These are phyloP conservation scores for Epichloe gansuensis DNA, from an alignment of 2,329 filamentous ascomycete species.

Conservation along the genomic window DNA sequence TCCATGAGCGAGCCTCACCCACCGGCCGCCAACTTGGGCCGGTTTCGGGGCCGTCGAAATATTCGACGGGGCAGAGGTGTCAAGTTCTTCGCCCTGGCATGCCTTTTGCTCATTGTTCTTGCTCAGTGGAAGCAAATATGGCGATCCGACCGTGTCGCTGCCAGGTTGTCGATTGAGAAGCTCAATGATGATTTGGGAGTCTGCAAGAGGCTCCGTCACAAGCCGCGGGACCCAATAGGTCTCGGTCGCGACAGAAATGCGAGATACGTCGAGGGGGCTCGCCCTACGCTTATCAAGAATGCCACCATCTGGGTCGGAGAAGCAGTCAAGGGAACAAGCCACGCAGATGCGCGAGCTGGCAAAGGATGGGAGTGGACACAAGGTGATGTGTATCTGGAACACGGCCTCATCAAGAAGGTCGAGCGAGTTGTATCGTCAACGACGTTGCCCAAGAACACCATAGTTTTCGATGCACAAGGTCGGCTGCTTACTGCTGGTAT, in stretches of 20 bases:
- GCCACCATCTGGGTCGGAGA: slow-evolving; percentile 57
- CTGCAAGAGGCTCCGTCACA: slow-evolving; percentile 42
- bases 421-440: slow-evolving; percentile 28
- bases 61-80: slow-evolving; percentile 32
- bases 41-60: slow-evolving; percentile 14
- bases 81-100: slow-evolving; percentile 31
- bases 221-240: slow-evolving; percentile 43
- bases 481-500: slow-evolving; percentile 53
- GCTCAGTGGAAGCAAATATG: slow-evolving; percentile 35
- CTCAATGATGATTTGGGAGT: slow-evolving; percentile 41
- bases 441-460: slow-evolving; percentile 32
- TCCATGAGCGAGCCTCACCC: slow-evolving; percentile 2
- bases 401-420: slow-evolving; percentile 48
- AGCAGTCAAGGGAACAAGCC: slow-evolving; percentile 35
- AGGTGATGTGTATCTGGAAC: slow-evolving; percentile 48
- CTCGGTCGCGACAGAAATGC: slow-evolving; percentile 46
- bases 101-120: slow-evolving; percentile 38
- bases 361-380: slow-evolving; percentile 47
- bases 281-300: slow-evolving; percentile 52
- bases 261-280: slow-evolving; percentile 45
- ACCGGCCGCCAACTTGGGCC: not conserved
- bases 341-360: slow-evolving; percentile 42
- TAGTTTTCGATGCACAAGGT: slow-evolving; percentile 46
- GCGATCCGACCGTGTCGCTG: slow-evolving; percentile 13
- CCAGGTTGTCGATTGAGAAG: slow-evolving; percentile 37